Conservation (phyloP, 495 filamentous ascomycete genomes). For the Podospora tetraspora region DNA sequence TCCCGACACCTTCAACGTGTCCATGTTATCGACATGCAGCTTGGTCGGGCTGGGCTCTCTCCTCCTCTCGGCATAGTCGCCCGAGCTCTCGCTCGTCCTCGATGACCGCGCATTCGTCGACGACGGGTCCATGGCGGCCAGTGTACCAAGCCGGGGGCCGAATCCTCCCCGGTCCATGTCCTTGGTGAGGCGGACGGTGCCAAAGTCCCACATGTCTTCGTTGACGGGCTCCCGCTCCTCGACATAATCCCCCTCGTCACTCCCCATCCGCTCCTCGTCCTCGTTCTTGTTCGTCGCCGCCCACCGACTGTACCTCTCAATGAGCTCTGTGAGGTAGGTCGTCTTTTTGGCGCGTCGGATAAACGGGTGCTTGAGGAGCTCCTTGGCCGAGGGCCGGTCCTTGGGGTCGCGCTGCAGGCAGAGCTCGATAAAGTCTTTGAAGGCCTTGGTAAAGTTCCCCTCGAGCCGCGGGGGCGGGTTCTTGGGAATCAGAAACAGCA, state of each 20-base stretch:
- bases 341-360: constrained; percentile 85
- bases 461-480: constrained; percentile 78
- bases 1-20: constrained; percentile 36
- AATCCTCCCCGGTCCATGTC: constrained; percentile 52
- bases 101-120: constrained; percentile 60
- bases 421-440: constrained; percentile 90
- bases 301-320: constrained; percentile 86
- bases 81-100: constrained; percentile 40
- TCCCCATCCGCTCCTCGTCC: constrained; percentile 43
- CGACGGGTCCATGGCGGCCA: constrained; percentile 68
- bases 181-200: constrained; percentile 64
- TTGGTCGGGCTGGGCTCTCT: constrained; percentile 40
- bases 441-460: constrained; percentile 79
- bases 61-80: constrained; percentile 45
- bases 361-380: constrained; percentile 85
- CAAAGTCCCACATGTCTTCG: constrained; percentile 94
- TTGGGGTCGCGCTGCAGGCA: constrained; percentile 84
- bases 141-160: constrained; percentile 40
- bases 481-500: constrained; percentile 93
- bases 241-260: constrained; percentile 33
- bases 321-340: constrained; percentile 84
- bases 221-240: constrained; percentile 43
- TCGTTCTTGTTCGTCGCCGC: constrained; percentile 63
- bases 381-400: constrained; percentile 79
- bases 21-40: constrained; percentile 26